Evolutionary conservation across 169 alveolate species (phyloP), one percentile per base, ranked within the genome.

Genomic region (Cryptosporidium xiaoi): DNA sequence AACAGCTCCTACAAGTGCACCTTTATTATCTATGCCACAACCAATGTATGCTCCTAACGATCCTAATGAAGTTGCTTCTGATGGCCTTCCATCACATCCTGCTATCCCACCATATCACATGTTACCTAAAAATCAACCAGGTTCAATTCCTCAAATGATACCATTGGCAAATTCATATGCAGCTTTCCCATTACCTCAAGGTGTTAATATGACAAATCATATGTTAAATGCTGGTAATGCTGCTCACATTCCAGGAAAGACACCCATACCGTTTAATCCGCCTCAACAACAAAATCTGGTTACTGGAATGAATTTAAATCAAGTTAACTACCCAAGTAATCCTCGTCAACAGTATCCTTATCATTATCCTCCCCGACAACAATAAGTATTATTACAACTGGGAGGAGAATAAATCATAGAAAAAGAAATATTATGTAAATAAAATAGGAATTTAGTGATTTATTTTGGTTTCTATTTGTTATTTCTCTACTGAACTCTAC

Each of bases 21-120:
- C 87, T 18, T 31, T 77, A 36, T 7, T 77, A 12, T 77, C 87
- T 4, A 77, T 77, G 87, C 87, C 87, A 46, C 87, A 68, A 24
- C 87, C 87, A 24, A 77, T 77, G 87, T 77, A 77, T 62, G 71
- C 64, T 2, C n/a, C 40, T 18, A 44, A 71, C 18, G 84, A 77
- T n/a, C 60, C 87, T 44, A 71, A 77, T 12, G 87, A 77, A 16
- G 62, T 62, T 44, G 87, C 71, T 13, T 77, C 87, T 2, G 87
- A 77, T 60, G 87, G 87, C 3, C 24, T 77, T 3, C 87, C 87
- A 48, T 77, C 87, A 48, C 87, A 77, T 62, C 87, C 87, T 12
- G 87, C 87, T 10, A 77, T 77, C 13, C 87, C 87, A 34, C 87
- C 87, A 62, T 77, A 77, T 53, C 87, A 77, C 20, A 77, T 77